Evolutionary conservation across 139 green algal species (phyloP).

Genomic region (Eudorina sp.): DNA sequence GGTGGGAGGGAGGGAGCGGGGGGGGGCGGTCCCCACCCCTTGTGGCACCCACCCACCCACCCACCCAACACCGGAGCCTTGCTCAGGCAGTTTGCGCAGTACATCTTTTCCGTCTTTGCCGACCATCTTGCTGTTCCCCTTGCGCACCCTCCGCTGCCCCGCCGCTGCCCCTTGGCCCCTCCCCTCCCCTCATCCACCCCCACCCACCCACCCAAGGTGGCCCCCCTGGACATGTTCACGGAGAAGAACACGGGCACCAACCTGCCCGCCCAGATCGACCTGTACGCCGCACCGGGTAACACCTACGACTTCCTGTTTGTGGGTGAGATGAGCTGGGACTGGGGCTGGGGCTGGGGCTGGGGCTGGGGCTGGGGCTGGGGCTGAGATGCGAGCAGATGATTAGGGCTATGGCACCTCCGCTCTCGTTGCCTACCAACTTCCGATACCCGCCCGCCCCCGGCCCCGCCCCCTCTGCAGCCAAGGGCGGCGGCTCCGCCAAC

Average conservation of each 20-base stretch:
- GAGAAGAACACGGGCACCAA: slow-evolving; percentile 70
- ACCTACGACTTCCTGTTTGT: slow-evolving; percentile 65
- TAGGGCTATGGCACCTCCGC: no score
- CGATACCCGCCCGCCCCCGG: neutral
- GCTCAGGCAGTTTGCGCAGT: no score
- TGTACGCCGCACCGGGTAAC: slow-evolving; percentile 51
- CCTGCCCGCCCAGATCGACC: slow-evolving; percentile 65
- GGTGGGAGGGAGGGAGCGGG: neutral
- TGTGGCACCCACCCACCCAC: no score
- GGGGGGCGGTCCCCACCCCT: no score
- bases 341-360: no score
- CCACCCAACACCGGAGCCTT: no score
- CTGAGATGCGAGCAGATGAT: no score
- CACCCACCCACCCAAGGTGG: slow-evolving; percentile 48
- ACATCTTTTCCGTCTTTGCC: no score
- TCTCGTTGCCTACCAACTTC: no score
- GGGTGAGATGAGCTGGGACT: slow-evolving; percentile 24
- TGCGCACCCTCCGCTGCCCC: no score
- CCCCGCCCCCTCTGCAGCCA: slow-evolving; percentile 23
- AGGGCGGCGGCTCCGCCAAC: slow-evolving; percentile 63
- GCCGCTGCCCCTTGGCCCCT: neutral
- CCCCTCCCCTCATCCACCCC: neutral
- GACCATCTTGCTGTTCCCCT: no score
- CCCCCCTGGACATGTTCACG: slow-evolving; percentile 67
- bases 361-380: no score